Conservation (phyloP, 2,329 filamentous ascomycete genomes). For the Diaporthe aspalathi region DNA sequence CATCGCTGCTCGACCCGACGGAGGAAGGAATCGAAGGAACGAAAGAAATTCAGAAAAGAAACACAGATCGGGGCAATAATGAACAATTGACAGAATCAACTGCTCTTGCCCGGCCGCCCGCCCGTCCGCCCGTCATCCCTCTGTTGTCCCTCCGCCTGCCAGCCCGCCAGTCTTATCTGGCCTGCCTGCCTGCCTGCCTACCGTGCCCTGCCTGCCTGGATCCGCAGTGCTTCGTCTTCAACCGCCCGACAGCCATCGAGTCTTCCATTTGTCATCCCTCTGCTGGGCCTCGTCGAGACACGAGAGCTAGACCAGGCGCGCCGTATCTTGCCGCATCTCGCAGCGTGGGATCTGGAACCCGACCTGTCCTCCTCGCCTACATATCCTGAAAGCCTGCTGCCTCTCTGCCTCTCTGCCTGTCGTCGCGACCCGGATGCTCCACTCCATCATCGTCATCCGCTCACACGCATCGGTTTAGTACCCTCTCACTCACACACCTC, state of each 20-base stretch:
- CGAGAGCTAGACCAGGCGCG: neutral
- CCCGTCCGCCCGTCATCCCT: neutral
- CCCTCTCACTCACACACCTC: conserved; percentile 29
- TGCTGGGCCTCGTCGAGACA: neutral
- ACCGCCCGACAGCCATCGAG: neutral
- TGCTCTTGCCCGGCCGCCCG: neutral
- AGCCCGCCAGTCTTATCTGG: neutral
- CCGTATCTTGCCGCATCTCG: conserved; percentile 20
- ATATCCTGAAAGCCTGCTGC: conserved; percentile 5
- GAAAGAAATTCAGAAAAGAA: neutral
- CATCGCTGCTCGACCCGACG: conserved; percentile 2
- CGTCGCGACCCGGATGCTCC: conserved; percentile 38
- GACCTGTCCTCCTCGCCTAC: conserved; percentile 26
- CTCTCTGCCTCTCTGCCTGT: conserved; percentile 33
- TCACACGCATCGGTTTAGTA: conserved; percentile 38
- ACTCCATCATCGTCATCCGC: conserved; percentile 38
- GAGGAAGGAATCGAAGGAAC: conserved; percentile 4
- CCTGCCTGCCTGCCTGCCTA: neutral
- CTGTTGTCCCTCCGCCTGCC: no score
- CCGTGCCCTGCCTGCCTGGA: neutral
- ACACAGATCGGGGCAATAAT: neutral
- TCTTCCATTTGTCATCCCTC: conserved; percentile 10
- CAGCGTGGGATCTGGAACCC: conserved; percentile 17
- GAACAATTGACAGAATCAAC: neutral
- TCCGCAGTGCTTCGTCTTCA: neutral